Base-by-base conservation (phyloP, 2,329 filamentous ascomycete genomes). In the Tolypocladium inflatum region DNA sequence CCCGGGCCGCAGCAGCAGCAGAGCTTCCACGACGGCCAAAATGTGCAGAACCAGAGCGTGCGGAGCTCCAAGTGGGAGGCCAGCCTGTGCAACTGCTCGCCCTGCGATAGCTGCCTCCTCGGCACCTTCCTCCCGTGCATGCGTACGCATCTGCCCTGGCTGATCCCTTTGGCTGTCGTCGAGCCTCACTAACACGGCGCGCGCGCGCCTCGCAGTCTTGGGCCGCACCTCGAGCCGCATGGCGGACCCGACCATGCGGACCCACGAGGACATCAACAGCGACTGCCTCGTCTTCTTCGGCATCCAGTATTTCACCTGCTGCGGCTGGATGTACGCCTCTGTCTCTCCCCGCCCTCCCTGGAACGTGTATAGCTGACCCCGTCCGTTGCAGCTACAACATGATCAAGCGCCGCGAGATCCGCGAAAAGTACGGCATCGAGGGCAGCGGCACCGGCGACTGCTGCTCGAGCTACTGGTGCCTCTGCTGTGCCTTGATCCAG, bases 401-500 rank as follows among this genome's bases (percentile, higher is more conserved):
- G 73, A 70, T 81, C 61, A 81, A 83, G 69, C 80, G 83, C 54
- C 66, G 66, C 58, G 76, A 82, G 63, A 78, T 84, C 62, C 78
- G 82, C 54, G 71, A 80, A 57, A 74, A 72, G 45, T 83, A 80
- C 70, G 74, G 74, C 62, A 83, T 85, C 64, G 68, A 78, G 52
- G 81, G 82, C 41, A 73, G 70, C 54, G 73, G 73, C 42, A 68
- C 67, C 59, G 68, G 68, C 39, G 82, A 85, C 66, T 85, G 76
- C 70, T 78, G 77, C 63, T 67, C 71, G n/a, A 70, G 76, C 17
- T 83, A 72, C 68, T 85, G 77, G 71, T 85, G 82, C 67, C 67
- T 73, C 41, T 84, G 80, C 74, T 85, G 82, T 64, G 73, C 75
- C 7, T 68, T 84, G 58, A 74, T 84, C 61, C 83, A 86, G 71